Evolutionary conservation across 345 rosid species (phyloP).

Genomic region (Eucalyptus erythrocorys): DNA sequence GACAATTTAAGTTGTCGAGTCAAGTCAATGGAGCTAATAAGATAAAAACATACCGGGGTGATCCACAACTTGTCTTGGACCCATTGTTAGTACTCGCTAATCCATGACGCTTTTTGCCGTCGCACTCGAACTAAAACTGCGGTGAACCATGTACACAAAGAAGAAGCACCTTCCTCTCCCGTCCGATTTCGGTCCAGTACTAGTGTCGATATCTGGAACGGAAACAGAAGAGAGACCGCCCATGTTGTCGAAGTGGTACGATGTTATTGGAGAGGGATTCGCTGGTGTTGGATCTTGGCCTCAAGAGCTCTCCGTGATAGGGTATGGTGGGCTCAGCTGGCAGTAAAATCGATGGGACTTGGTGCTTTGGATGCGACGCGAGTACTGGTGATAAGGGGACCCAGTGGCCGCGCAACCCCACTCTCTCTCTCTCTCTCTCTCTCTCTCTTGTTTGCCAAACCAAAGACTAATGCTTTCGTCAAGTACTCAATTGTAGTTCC

Average conservation of each 20-base stretch:
- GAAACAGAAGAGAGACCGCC: background rate
- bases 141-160: background rate
- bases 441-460: background rate
- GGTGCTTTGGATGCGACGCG: background rate
- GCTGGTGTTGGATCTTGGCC: background rate
- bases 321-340: background rate
- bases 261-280: background rate
- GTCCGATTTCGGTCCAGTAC: background rate
- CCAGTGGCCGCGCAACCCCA: background rate
- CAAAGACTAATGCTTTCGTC: background rate
- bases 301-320: background rate
- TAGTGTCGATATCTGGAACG: background rate
- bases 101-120: background rate
- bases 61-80: background rate
- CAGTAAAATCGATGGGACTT: background rate
- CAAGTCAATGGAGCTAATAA: rapidly evolving
- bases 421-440: background rate
- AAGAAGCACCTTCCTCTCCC: background rate
- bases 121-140: background rate
- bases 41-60: background rate
- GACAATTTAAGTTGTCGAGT: background rate
- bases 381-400: background rate
- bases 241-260: background rate
- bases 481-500: background rate
- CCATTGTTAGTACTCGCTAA: background rate